Evolutionary conservation across 1,284 basidiomycete species (phyloP), one percentile per base, ranked within the genome.

Genomic region (Phellinidium pouzarii): DNA sequence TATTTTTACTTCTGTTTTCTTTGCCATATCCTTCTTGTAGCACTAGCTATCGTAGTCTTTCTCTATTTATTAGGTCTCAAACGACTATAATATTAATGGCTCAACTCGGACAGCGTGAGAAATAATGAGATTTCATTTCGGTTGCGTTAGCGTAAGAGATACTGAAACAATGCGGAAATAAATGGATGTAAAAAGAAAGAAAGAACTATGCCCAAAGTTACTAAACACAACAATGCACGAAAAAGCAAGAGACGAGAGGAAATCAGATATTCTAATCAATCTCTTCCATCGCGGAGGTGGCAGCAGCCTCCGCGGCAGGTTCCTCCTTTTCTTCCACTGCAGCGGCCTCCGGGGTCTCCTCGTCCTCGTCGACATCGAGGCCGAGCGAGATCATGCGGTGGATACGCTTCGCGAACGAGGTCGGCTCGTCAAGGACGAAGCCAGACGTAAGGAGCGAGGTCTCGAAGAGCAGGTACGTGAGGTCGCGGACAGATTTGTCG

Each of bases 401-500:
- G 68, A 98, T 96, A 61, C 95, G 91, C 77, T 87, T 87, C 61
- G 94, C 91, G 71, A 97, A 98, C 62, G 91, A 91, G 60, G 89
- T 84, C 19, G 95, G 96, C 71, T 94, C 90, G 64, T 97, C 93
- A 58, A 99, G 84, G 53, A 92, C 85, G 80, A 99, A 99, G 55
- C 91, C 91, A 53, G 91, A 94, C 42, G 91, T 94, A 60, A 90
- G 84, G 59, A 98, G 84, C 4, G 95, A 88, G 55, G 94, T 98
- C 82, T 99, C 95, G 77, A 91, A 99, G 58, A 98, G 78, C 49
- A 98, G 81, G 77, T 86, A 93, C 50, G 93, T 97, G 62, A 99
- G 75, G 76, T 98, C 95, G 61, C 91, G 86, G 63, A 97, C 94
- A 55, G 94, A 96, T 80, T 95, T 95, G 86, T 99, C 96, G 58